Evolutionary conservation across 768 basidiomycete species (phyloP), one percentile per base, ranked within the genome.

Genomic region (Dentipellis sp.): DNA sequence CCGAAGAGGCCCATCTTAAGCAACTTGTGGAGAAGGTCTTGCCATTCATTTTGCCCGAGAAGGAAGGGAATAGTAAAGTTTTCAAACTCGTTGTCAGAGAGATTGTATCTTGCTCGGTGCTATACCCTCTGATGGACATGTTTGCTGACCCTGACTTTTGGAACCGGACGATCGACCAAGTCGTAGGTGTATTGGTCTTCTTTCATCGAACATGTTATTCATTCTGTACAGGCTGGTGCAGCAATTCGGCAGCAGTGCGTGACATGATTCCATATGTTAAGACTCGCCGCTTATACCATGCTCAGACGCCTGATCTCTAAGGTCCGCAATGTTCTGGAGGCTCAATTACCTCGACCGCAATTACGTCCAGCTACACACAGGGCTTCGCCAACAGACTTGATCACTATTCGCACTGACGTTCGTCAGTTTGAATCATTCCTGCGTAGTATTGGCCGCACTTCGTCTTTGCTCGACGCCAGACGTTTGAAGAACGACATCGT

Each of bases 91-190:
- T 90, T 14, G 82, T 83, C 3, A 74, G 92, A 48, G 97, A 99
- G 71, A 79, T 97, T 61, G 74, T 87, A 0, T 80, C 88, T 4
- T 94, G 91, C 65, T 75, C 86, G 2, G 82, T 95, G 3, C 65
- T 97, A 40, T 84, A 88, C 65, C 94, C 95, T 11, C 69, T 95
- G 54, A 84, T 95, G 76, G 91, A 97, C 50, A 91, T 95, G 86
- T 66, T 97, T 37, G 78, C 88, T 29, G 97, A 99, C 68, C 91
- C 94, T 4, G 97, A 99, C 69, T 97, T 97, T 61, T 97, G 94
- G 94, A 99, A 99, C 72, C 77, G 83, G 56, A 80, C 82, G 38
- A 89, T 97, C 51, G 94, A 97, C 68, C 86, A 94, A 72, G 82
- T 91, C 73, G 94, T 93, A 67, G 71, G 91, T 75, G 50, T 42